These are phyloP conservation scores for Cadophora gregata DNA, from an alignment of 2,329 filamentous ascomycete species.

Conservation along the genomic window DNA sequence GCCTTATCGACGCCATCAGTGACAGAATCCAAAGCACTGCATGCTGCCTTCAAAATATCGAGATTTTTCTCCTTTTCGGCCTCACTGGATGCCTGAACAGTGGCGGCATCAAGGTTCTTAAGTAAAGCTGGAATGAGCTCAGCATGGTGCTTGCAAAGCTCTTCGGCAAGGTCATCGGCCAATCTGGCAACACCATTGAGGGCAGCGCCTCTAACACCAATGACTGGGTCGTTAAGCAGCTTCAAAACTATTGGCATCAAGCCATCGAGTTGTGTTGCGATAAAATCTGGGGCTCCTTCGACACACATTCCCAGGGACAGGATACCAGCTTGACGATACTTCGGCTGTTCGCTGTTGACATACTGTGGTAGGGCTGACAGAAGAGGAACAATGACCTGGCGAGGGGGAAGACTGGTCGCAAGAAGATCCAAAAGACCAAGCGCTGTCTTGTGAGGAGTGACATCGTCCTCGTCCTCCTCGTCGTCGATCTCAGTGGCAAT, in stretches of 20 bases:
- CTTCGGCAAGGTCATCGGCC: conserved; percentile 91
- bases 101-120: conserved; percentile 86
- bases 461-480: conserved; percentile 75
- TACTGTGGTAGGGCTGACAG: conserved; percentile 86
- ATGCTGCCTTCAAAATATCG: conserved; percentile 87
- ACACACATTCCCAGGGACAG: conserved; percentile 92
- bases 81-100: conserved; percentile 66
- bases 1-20: conserved; percentile 84
- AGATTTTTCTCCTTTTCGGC: conserved; percentile 75
- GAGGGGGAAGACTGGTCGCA: conserved; percentile 85
- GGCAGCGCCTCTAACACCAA: conserved; percentile 84
- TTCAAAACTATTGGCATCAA: conserved; percentile 86
- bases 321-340: conserved; percentile 88
- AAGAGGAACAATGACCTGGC: conserved; percentile 91
- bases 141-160: conserved; percentile 84
- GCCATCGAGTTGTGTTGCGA: conserved; percentile 86
- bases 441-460: conserved; percentile 83
- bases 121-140: conserved; percentile 83
- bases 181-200: conserved; percentile 87
- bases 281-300: conserved; percentile 96
- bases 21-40: conserved; percentile 88
- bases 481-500: conserved; percentile 90
- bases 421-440: conserved; percentile 89
- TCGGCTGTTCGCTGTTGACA: conserved; percentile 74
- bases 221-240: conserved; percentile 83